Evolutionary conservation across 2,329 filamentous ascomycete species (phyloP), one percentile per base, ranked within the genome.

Genomic region (Colletotrichum cuscutae): DNA sequence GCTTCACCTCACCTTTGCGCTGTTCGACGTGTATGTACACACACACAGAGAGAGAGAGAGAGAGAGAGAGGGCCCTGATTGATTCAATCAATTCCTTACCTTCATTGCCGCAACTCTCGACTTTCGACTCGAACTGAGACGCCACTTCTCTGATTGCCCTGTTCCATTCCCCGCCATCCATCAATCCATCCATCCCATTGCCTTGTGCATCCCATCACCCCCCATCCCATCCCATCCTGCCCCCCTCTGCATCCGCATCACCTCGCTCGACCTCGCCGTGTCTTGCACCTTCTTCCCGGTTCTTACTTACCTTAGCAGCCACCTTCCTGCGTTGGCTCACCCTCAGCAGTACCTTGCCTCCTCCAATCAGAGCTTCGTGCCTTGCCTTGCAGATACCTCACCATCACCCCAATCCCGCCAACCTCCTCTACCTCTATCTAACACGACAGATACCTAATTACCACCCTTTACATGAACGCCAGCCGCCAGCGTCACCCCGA

Each of bases 301-400:
- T 49, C 59, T 26, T 42, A 42, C 59, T 5, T 42, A 42, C 37
- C 37, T 42, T 22, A 30, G 59, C 37, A 42, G 26, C 59, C 22
- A 28, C 12, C 46, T 12, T 49, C 37, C 37, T 46, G 24, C 59
- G 28, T 22, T 13, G 15, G 6, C 24, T 28, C 58, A 26, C 42
- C 58, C 58, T 61, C 26, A 37, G 24, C 35, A 5, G 19, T 35
- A 35, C 37, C 24, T 4, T 46, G 1, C 0, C 42, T 30, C 37
- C 59, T 24, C 60, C 60, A 63, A 63, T 63, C 60, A 63, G 49
- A 63, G 46, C n/a, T 32, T 53, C 46, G 60, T 63, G 60, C 60
- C 60, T 63, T 63, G 60, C 60, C 60, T 63, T 53, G 46, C 60
- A 49, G 59, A 61, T 63, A 63, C 30, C 42, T 32, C 60, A 52